Percentiles rank a stretch among this genome's conserved stretches.
Conservation (phyloP, 345 rosid species). For the Corymbia maculata region DNA sequence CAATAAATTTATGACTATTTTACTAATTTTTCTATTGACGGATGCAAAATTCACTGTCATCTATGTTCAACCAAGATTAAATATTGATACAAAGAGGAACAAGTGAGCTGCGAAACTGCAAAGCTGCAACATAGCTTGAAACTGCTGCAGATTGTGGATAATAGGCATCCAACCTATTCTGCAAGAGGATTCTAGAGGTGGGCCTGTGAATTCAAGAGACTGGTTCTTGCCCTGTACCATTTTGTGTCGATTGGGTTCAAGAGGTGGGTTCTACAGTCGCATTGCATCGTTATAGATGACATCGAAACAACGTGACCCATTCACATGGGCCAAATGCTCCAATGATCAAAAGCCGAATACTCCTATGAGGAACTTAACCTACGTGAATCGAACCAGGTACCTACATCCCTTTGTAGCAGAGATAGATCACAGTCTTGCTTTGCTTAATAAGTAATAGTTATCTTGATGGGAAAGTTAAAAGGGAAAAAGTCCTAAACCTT, state of each 20-base stretch:
- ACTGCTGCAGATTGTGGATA: neutral
- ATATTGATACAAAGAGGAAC: neutral
- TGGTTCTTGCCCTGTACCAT: neutral
- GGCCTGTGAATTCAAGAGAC: neutral
- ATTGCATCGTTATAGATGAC: no score
- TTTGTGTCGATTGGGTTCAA: neutral
- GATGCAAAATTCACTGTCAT: neutral
- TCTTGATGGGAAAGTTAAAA: rapidly evolving
- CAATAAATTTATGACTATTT: no score
- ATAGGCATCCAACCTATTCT: neutral
- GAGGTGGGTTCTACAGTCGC: neutral
- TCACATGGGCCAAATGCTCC: neutral
- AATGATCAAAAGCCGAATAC: neutral
- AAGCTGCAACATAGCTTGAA: neutral
- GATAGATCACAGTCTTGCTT: neutral
- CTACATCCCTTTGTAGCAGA: neutral
- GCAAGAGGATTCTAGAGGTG: neutral
- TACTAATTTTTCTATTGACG: no score
- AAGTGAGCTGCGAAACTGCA: neutral
- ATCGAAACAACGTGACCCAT: neutral
- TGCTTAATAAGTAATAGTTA: neutral
- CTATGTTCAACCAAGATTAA: neutral
- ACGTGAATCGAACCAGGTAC: neutral
- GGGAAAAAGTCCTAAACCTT: no score
- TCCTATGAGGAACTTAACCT: neutral